These are phyloP conservation scores for Ambrosia trifida DNA, from an alignment of 129 eudicot genomes.

Conservation along the genomic window DNA sequence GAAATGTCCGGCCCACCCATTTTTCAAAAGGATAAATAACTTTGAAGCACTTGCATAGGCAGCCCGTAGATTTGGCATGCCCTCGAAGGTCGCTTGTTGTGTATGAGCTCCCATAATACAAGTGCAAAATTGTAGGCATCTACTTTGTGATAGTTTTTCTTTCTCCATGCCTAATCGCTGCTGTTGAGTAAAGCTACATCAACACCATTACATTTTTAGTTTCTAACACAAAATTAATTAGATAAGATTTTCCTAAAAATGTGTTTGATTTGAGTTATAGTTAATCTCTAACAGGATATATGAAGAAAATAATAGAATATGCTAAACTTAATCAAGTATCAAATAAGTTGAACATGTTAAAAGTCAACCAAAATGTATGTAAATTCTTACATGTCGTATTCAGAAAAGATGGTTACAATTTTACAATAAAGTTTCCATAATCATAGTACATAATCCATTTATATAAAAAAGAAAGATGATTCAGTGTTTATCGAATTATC, in stretches of 20 bases:
- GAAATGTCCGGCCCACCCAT: slow-evolving; percentile 1
- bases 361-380: background rate
- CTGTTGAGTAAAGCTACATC: slow-evolving; percentile 83
- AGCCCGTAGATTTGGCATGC: slow-evolving; percentile 69
- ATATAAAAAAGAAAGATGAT: background rate
- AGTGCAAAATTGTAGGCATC: slow-evolving; percentile 81
- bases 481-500: background rate
- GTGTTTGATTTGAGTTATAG: background rate
- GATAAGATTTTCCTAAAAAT: background rate
- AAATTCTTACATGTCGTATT: background rate
- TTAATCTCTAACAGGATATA: background rate
- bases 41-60: slow-evolving; percentile 93
- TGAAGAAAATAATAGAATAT: background rate
- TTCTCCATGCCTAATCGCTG: slow-evolving; percentile 73
- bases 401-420: background rate
- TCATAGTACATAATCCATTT: background rate
- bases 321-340: background rate
- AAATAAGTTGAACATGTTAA: slow-evolving; percentile 3
- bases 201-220: background rate
- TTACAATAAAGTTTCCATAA: background rate
- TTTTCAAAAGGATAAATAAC: slow-evolving; percentile 33
- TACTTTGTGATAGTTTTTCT: slow-evolving; percentile 79
- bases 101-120: slow-evolving; percentile 84
- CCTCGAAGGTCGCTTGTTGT: slow-evolving; percentile 74
- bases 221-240: background rate